Evolutionary conservation across 129 eudicot species (phyloP), one percentile per base, ranked within the genome.

Genomic region (Tagetes erecta): DNA sequence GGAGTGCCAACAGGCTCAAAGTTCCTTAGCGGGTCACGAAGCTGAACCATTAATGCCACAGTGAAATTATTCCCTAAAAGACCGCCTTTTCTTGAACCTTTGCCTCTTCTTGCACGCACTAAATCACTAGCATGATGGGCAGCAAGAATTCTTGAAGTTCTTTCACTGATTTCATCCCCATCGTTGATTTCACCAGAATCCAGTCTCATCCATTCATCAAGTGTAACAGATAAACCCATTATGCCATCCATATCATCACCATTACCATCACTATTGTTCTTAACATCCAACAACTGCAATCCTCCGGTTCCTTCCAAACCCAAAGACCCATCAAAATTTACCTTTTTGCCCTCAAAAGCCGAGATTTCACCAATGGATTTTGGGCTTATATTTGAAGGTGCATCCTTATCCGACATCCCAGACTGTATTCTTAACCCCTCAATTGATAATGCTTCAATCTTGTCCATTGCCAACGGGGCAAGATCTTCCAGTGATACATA

Each of bases 401-500:
- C 88, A 39, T 88, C 86, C 38, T 83, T 80, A 39, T 86, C 88
- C 3, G 99, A 88, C 96, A 95, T 80, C 52, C 97, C 94, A 1
- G 97, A 91, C 77, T 95, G 99, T 83, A 91, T 95, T 82, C 89
- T 87, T 84, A 95, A 81, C 34, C 99, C 99, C 78, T 91, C 97
- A 5, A 95, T 81, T 47, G 91, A 83, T 67, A 95, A 95, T 64
- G 89, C 94, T 88, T 91, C 97, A 41, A 95, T 85, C 63, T 86
- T 91, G 79, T 88, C 90, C 91, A 95, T 87, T 1, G 94, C 96
- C 79, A 95, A 76, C 9, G 96, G 95, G 64, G 96, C 94, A 38
- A 95, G 96, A 76, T 91, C 97, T 67, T 85, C 92, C 72, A 91
- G 66, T 51, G 91, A 85, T 4, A 88, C 89, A 72, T 84, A 85